phyloP scores from a whole-genome alignment of 2,329 filamentous ascomycete genomes.

The Claviceps paspali region DNA sequence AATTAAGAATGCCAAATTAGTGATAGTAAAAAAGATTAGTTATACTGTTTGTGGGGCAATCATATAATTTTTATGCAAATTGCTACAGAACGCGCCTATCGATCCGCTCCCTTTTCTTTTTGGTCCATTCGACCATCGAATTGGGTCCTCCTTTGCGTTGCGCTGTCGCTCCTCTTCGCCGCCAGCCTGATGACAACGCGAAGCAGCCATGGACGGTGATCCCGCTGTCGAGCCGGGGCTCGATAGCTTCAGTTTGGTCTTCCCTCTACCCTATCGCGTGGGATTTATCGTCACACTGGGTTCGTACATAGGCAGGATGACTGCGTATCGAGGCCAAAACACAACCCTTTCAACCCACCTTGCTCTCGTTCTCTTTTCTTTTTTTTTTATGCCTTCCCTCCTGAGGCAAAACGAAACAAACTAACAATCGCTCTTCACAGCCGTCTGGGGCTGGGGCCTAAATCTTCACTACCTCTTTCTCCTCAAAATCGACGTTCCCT shows the following conservation, averaged over 20 bases:
- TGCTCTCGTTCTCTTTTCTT: not conserved
- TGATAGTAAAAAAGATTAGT: no score
- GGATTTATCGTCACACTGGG: constrained; percentile 75
- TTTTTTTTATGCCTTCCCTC: not conserved
- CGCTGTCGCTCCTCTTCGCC: not conserved
- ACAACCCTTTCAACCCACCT: no score
- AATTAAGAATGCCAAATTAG: no score
- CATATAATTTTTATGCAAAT: no score
- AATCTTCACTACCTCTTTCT: constrained; percentile 78
- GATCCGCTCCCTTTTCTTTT: no score
- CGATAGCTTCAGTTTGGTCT: constrained; percentile 73
- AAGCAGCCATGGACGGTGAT: constrained; percentile 52
- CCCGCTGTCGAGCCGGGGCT: constrained; percentile 54
- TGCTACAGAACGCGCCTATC: no score
- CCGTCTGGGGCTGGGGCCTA: constrained; percentile 86
- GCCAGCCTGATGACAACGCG: constrained; percentile 5
- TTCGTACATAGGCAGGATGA: constrained; percentile 24
- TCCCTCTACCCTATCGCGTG: constrained; percentile 81
- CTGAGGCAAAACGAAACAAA: not conserved
- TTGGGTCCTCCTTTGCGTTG: no score
- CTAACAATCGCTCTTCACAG: constrained; percentile 29
- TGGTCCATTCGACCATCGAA: no score
- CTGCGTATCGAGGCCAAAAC: no score
- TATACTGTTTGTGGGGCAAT: no score
- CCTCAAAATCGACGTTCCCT: constrained; percentile 72